A percentile compares a stretch with the other conserved stretches of the same genome.
These are phyloP conservation scores for Clitocybe nebularis DNA, from an alignment of 1,284 basidiomycete genomes.

Conservation along the genomic window DNA sequence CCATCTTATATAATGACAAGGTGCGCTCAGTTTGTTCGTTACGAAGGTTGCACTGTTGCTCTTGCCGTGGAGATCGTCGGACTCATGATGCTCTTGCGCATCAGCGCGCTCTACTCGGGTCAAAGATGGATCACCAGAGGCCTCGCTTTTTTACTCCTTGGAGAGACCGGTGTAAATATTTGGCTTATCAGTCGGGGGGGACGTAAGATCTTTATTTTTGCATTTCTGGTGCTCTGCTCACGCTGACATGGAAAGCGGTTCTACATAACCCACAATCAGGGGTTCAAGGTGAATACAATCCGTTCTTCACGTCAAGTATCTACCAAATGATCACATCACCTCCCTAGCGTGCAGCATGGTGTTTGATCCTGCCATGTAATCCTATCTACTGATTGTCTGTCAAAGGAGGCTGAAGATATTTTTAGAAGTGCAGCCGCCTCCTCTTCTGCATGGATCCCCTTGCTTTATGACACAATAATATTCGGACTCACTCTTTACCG, in stretches of 20 bases:
- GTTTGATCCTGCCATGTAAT: conserved; percentile 14
- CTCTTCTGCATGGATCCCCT: conserved; percentile 50
- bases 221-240: conserved; percentile 24
- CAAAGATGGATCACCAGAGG: conserved; percentile 30
- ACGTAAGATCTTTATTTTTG: conserved; percentile 27
- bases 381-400: not conserved
- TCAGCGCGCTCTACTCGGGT: conserved; percentile 42
- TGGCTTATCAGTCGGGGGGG: conserved; percentile 40
- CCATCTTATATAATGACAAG: conserved; percentile 20
- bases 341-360: conserved; percentile 1
- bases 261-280: not conserved
- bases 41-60: conserved; percentile 46
- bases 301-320: conserved; percentile 39
- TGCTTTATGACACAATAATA: conserved; percentile 50
- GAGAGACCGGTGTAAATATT: conserved; percentile 41
- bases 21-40: conserved; percentile 44
- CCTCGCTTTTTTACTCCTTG: conserved; percentile 29
- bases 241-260: conserved; percentile 22
- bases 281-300: conserved; percentile 44
- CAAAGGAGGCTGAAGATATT: not conserved
- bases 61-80: conserved; percentile 18
- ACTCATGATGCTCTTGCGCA: conserved; percentile 55
- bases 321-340: conserved; percentile 11
- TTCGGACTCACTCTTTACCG: conserved; percentile 44
- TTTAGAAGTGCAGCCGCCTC: conserved; percentile 34